These are phyloP conservation scores for Phytophthora sansomeana DNA, from an alignment of 352 stramenopile genomes.

Conservation along the genomic window DNA sequence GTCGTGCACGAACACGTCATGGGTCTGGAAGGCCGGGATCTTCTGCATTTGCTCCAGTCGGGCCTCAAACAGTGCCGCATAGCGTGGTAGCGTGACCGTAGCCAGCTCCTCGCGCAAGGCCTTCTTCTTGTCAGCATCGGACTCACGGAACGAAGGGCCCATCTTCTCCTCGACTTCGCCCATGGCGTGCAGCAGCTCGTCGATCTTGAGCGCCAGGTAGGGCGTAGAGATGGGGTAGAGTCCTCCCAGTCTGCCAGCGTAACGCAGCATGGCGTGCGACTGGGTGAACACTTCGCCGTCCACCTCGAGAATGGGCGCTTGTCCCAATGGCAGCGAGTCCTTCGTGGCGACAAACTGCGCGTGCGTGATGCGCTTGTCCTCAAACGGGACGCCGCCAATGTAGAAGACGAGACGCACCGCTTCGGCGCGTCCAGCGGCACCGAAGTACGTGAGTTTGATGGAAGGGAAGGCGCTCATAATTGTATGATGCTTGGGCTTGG, in stretches of 20 bases:
- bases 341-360: constrained; percentile 38
- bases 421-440: constrained; percentile 51
- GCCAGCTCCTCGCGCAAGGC: constrained; percentile 43
- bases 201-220: constrained; percentile 57
- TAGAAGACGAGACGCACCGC: constrained; percentile 59
- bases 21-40: constrained; percentile 46
- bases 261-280: constrained; percentile 73
- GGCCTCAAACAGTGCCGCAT: constrained; percentile 40
- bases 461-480: constrained; percentile 46
- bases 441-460: constrained; percentile 82
- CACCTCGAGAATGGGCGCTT: constrained; percentile 57
- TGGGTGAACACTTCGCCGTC: constrained; percentile 67
- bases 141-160: constrained; percentile 33
- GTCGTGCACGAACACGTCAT: constrained; percentile 44
- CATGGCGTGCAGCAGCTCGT: constrained; percentile 60
- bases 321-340: constrained; percentile 41
- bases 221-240: constrained; percentile 61
- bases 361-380: constrained; percentile 61
- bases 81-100: constrained; percentile 33
- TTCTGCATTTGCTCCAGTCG: constrained; percentile 48
- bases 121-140: constrained; percentile 53
- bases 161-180: constrained; percentile 50
- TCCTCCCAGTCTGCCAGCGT: constrained; percentile 58
- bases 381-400: constrained; percentile 67
- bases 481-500: not conserved